phyloP scores from a whole-genome alignment of 208 protist species.

The Novymonas esmeraldas region DNA sequence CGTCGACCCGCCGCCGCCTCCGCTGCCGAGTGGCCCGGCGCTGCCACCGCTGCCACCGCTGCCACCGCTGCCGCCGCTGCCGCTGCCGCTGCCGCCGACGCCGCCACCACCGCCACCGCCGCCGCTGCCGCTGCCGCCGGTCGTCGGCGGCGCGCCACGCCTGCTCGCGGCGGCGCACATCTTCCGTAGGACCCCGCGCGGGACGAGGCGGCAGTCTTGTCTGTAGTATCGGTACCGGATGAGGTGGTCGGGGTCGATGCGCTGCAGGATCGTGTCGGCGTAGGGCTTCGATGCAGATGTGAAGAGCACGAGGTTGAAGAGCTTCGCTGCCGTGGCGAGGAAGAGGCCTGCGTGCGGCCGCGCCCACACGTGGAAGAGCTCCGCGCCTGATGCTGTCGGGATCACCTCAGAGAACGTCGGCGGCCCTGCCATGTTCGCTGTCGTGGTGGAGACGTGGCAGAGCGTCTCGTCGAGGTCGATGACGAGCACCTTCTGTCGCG shows the following conservation, averaged over 20 bases:
- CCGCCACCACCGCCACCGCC: neutral
- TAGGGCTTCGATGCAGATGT: constrained; percentile 89
- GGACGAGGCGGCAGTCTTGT: constrained; percentile 73
- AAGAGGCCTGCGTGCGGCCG: constrained; percentile 78
- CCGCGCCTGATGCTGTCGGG: constrained; percentile 73
- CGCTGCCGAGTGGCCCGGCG: neutral
- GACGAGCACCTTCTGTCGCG: constrained; percentile 89
- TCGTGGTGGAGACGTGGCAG: constrained; percentile 79
- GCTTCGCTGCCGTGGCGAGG: constrained; percentile 65
- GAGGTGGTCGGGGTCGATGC: constrained; percentile 75
- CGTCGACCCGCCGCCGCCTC: neutral
- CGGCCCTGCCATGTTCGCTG: constrained; percentile 54
- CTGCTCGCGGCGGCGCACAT: constrained; percentile 30
- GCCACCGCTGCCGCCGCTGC: neutral
- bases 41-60: neutral
- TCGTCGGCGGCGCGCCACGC: neutral
- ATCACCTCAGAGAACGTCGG: constrained; percentile 91
- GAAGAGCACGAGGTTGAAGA: constrained; percentile 89
- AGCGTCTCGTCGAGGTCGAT: constrained; percentile 92
- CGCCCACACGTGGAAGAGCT: constrained; percentile 90
- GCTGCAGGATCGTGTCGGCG: constrained; percentile 86
- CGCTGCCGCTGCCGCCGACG: constrained; percentile 1
- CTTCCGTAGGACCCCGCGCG: constrained; percentile 46
- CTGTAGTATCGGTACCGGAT: constrained; percentile 79
- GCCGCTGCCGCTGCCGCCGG: neutral